Evolutionary conservation across 306 rosid genomes (phyloP), one percentile per base, ranked within the genome.

Genomic region (Cucumis melo): DNA sequence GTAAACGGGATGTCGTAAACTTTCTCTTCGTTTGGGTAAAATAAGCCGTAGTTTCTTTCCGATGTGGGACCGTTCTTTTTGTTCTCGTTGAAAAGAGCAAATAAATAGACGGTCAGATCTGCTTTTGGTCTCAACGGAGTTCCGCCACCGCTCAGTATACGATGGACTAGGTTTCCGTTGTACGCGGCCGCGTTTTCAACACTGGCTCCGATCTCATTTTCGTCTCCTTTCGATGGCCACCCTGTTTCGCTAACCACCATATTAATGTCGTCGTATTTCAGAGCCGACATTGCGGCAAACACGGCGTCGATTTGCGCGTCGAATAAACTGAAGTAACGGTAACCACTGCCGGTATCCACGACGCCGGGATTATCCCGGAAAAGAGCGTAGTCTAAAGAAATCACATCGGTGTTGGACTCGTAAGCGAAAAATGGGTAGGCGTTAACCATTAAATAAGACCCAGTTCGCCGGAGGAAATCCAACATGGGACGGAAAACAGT

Each of bases 231-330:
- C 0, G 99, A 92, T 19, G 99, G 99, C 99, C 99, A 95, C 0
- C 99, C 99, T 0, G 99, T 92, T 32, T 95, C 99, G 1, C 96
- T 81, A 0, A 95, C 91, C 0, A 95, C 98, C 16, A 95, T 19
- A 8, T 62, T 73, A 0, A 95, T 82, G 68, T 95, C 97, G 79
- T 92, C 71, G 83, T 84, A 95, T 68, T 92, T 90, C 11, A 95
- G 21, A 6, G 91, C 89, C 3, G 81, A 46, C n/a, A 95, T 78
- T 0, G 99, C 98, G 0, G 99, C 87, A 7, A 90, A 95, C 73
- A 95, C 98, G 80, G 99, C 99, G 81, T 95, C 99, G 77, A 95
- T 88, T 83, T 95, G 99, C 0, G 99, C 99, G 78, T 95, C 99
- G 65, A 95, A 90, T 23, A 95, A 85, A 83, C 80, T 95, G 41